Conservation (phyloP, 108 stramenopile species). For the Poteriospumella lacustris region DNA sequence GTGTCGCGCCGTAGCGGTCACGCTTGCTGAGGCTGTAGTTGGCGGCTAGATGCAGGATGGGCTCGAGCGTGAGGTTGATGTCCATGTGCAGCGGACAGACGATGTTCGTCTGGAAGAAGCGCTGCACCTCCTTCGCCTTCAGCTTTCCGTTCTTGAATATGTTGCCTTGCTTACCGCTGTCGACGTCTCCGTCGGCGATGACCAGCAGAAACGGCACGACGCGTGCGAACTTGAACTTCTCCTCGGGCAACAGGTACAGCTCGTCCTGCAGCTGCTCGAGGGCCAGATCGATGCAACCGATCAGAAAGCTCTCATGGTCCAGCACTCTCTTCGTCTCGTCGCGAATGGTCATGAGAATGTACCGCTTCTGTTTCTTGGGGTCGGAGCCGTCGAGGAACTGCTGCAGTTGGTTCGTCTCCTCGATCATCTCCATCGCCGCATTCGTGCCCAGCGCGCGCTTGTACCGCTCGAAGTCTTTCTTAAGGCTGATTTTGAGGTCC, state of each 20-base stretch:
- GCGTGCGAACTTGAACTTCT: slow-evolving; percentile 47
- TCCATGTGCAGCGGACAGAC: slow-evolving; percentile 43
- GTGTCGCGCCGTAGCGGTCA: slow-evolving; percentile 33
- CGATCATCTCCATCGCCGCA: slow-evolving; percentile 33
- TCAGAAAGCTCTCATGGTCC: slow-evolving; percentile 39
- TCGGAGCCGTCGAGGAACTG: slow-evolving; percentile 36
- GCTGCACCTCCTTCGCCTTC: slow-evolving; percentile 33
- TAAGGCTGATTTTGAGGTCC: slow-evolving; percentile 47
- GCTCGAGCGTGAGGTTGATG: slow-evolving; percentile 24
- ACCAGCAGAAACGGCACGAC: slow-evolving; percentile 46
- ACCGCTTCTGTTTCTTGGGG: slow-evolving; percentile 41
- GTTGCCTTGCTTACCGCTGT: slow-evolving; percentile 2
- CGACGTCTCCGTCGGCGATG: slow-evolving; percentile 41
- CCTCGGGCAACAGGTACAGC: slow-evolving; percentile 46
- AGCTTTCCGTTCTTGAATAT: slow-evolving; percentile 44
- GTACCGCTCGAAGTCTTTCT: slow-evolving; percentile 51
- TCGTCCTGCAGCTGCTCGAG: slow-evolving; percentile 32
- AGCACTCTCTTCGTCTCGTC: slow-evolving; percentile 43
- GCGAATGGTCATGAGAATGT: slow-evolving; percentile 49
- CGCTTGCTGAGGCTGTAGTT: slow-evolving; percentile 3
- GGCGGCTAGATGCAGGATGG: slow-evolving; percentile 23
- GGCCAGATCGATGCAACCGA: slow-evolving; percentile 20
- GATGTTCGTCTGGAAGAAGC: slow-evolving; percentile 39
- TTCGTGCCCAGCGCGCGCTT: slow-evolving; percentile 40
- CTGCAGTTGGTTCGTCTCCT: slow-evolving; percentile 39